A percentile compares a stretch with the other conserved stretches of the same genome.
phyloP scores from a whole-genome alignment of 345 rosid genomes.

The Clarkia xantiana region DNA sequence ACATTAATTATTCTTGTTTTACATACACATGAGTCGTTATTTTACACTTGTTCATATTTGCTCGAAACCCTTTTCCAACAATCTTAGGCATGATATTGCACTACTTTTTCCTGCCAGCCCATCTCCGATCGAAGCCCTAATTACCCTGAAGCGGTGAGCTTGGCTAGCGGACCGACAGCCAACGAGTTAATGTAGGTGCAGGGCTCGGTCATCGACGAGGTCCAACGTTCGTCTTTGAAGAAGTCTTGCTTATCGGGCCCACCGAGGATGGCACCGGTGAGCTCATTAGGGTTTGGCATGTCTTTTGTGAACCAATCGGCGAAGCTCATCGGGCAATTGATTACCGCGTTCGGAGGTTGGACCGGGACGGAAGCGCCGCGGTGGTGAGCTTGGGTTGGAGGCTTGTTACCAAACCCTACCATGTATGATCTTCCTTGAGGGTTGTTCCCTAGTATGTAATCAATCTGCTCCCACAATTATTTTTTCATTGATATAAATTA shows the following conservation, averaged over 20 bases:
- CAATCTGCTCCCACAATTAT: no score
- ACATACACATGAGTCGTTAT: no score
- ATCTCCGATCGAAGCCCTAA: no score
- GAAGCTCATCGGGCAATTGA: slow-evolving; percentile 60
- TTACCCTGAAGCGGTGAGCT: slow-evolving; percentile 27
- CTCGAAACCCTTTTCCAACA: no score
- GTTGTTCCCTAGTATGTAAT: slow-evolving; percentile 66
- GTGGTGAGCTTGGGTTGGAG: slow-evolving; percentile 77
- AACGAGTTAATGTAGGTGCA: slow-evolving; percentile 76
- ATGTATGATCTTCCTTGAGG: slow-evolving; percentile 74
- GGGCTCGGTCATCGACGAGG: slow-evolving; percentile 61
- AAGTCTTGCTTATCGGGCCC: slow-evolving; percentile 70
- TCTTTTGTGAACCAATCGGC: slow-evolving; percentile 29
- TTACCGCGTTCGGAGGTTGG: slow-evolving; percentile 1
- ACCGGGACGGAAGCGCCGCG: slow-evolving; percentile 63
- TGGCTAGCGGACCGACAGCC: slow-evolving; percentile 61
- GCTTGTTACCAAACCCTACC: slow-evolving; percentile 75
- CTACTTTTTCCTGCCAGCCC: no score
- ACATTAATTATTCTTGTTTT: no score
- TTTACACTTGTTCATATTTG: no score
- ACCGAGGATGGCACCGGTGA: slow-evolving; percentile 77
- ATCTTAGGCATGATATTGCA: no score
- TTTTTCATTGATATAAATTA: no score
- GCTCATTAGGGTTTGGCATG: slow-evolving; percentile 56
- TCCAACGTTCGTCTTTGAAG: slow-evolving; percentile 51